Conservation (phyloP, 1,284 basidiomycete genomes). For the Cutaneotrichosporon cavernicola region DNA sequence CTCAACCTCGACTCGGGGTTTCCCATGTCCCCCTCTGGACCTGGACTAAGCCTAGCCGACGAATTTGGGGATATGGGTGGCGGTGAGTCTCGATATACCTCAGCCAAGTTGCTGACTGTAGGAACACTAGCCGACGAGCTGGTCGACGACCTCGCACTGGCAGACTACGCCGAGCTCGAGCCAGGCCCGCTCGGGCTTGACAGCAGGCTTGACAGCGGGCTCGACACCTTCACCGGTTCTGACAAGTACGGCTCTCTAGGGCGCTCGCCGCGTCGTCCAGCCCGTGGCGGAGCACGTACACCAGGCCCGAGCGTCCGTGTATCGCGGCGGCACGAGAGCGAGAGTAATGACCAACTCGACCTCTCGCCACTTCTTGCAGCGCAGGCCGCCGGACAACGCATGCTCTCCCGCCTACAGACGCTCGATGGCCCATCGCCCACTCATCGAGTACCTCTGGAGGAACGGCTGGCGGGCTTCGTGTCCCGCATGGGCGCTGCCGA, state of each 20-base stretch:
- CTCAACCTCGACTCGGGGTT: slow-evolving; percentile 19
- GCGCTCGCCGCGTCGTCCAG: neutral
- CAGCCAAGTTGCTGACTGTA: neutral
- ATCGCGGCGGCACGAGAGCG: neutral
- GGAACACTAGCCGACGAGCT: slow-evolving; percentile 6
- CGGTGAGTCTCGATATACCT: slow-evolving; percentile 3
- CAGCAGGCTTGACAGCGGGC: neutral
- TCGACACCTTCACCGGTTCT: neutral
- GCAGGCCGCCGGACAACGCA: neutral
- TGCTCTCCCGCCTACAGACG: neutral
- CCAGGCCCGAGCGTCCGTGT: neutral
- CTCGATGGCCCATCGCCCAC: neutral
- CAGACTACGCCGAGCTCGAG: slow-evolving; percentile 5
- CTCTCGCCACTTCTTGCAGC: neutral
- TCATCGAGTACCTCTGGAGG: slow-evolving; percentile 14
- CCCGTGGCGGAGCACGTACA: neutral
- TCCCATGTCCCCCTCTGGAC: neutral
- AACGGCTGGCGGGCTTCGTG: slow-evolving; percentile 13
- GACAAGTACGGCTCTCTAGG: neutral
- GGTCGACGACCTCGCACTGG: slow-evolving; percentile 13
- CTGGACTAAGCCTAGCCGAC: slow-evolving; percentile 5
- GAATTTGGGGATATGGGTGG: slow-evolving; percentile 9
- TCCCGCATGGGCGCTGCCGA: slow-evolving; percentile 18
- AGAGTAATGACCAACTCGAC: neutral
- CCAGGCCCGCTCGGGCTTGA: slow-evolving; percentile 2